Evolutionary conservation across 176 grass and related monocot species (phyloP).

Genomic region (Juncus effusus): DNA sequence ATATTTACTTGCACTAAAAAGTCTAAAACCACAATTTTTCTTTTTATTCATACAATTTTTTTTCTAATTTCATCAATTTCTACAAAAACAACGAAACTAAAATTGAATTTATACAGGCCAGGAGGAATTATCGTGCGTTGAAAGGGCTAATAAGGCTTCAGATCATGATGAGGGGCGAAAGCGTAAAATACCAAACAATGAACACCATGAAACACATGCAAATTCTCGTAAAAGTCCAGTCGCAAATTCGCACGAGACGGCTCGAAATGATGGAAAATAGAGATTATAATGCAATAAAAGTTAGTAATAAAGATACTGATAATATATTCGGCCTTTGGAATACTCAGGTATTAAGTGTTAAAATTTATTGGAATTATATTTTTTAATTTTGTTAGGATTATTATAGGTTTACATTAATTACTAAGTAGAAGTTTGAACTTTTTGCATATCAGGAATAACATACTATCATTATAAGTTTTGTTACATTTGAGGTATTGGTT

Average conservation of each 20-base stretch:
- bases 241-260: slow-evolving; percentile 66
- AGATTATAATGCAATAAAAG: slow-evolving; percentile 27
- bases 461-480: too few species aligned
- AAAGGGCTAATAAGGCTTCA: slow-evolving; percentile 79
- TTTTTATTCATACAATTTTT: not conserved
- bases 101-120: slow-evolving; percentile 36
- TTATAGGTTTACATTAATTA: too few species aligned
- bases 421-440: too few species aligned
- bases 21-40: too few species aligned
- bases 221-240: slow-evolving; percentile 76
- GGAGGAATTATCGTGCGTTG: slow-evolving; percentile 71
- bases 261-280: slow-evolving; percentile 78
- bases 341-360: slow-evolving; percentile 9
- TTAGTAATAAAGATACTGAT: slow-evolving; percentile 5
- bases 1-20: too few species aligned
- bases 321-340: slow-evolving; percentile 30
- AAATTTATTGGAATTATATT: not conserved
- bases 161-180: slow-evolving; percentile 53
- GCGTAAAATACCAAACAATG: slow-evolving; percentile 68
- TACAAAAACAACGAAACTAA: not conserved
- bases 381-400: too few species aligned
- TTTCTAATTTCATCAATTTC: not conserved
- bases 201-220: slow-evolving; percentile 87
- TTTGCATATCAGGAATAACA: too few species aligned
- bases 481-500: too few species aligned